A percentile compares a stretch with the other conserved stretches of the same genome.
phyloP scores from a whole-genome alignment of 2,329 filamentous ascomycete genomes.

The Pochonia chlamydosporia region DNA sequence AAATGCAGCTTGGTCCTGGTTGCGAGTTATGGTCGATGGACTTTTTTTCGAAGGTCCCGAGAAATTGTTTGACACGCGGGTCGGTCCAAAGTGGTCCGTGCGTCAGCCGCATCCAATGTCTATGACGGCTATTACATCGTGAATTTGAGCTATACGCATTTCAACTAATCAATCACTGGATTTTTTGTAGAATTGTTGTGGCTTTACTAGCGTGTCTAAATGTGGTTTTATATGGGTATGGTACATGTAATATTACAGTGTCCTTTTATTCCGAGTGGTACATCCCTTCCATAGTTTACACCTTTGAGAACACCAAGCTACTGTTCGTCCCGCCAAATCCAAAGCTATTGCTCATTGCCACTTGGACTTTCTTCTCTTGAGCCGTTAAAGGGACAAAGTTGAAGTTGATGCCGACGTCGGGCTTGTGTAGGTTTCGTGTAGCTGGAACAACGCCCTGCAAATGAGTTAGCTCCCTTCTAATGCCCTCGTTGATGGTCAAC shows the following conservation, averaged over 20 bases:
- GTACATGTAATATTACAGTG: background rate
- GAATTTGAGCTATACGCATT: too few species aligned
- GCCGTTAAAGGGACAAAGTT: slow-evolving; percentile 75
- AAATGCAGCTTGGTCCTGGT: background rate
- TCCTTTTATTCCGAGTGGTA: slow-evolving; percentile 1
- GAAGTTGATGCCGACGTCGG: slow-evolving; percentile 65
- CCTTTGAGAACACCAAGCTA: slow-evolving; percentile 65
- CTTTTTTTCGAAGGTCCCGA: background rate
- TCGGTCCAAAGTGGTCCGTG: background rate
- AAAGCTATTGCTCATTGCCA: slow-evolving; percentile 90
- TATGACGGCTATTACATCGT: background rate
- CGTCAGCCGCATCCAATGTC: background rate
- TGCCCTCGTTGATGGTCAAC: slow-evolving; percentile 11
- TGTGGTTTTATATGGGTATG: background rate
- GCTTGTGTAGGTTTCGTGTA: slow-evolving; percentile 72
- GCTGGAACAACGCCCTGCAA: slow-evolving; percentile 71
- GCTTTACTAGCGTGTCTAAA: too few species aligned
- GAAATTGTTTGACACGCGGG: background rate
- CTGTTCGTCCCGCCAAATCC: slow-evolving; percentile 97
- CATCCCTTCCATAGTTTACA: background rate
- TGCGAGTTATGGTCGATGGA: background rate
- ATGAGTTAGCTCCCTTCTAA: background rate
- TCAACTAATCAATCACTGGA: too few species aligned
- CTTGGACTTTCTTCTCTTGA: slow-evolving; percentile 64
- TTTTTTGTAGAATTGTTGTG: too few species aligned